Evolutionary conservation across 2,329 filamentous ascomycete species (phyloP), one percentile per base, ranked within the genome.

Genomic region (Penicillium concentricum): DNA sequence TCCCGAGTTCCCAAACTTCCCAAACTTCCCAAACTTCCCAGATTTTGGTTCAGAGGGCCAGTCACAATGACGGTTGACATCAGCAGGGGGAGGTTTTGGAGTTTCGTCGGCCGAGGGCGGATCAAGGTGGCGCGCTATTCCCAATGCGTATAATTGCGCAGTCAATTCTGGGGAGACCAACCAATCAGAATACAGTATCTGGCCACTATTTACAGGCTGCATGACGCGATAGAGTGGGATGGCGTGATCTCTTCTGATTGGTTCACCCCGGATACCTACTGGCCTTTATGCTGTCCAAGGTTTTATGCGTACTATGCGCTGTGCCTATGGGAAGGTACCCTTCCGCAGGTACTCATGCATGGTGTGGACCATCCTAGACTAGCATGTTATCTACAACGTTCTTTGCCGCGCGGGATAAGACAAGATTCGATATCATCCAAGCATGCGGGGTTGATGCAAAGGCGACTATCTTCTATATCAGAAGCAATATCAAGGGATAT

Each of bases 191-290:
- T 10, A 9, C 37, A 51, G n/a, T n/a, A 51, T 56, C 52, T 43
- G 52, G 49, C 61, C 64, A 69, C 69, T 69, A 70, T 67, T 67
- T 62, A 55, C 65, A 67, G 60, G 48, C 39, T 69, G 67, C 69
- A 72, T 73, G 69, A 71, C 68, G 70, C 69, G 65, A 72, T 62
- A 59, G 42, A 64, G 58, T 52, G 43, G 54, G 57, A 64, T 66
- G 63, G 64, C 60, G 67, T 69, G 63, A 66, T 69, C 51, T 18
- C 16, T 46, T 57, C 47, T 66, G 51, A 64, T 66, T 65, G 63
- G 61, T 50, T 41, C 49, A 42, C 50, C 54, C 44, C 51, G 53
- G 57, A 57, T 39, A 53, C 51, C 45, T 53, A 53, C 62, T 61
- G 60, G 58, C 48, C 55, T 55, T 42, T 47, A 35, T 30, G 38